Evolutionary conservation across 139 green algal species (phyloP).

Genomic region (Axilococcus clingmanii): DNA sequence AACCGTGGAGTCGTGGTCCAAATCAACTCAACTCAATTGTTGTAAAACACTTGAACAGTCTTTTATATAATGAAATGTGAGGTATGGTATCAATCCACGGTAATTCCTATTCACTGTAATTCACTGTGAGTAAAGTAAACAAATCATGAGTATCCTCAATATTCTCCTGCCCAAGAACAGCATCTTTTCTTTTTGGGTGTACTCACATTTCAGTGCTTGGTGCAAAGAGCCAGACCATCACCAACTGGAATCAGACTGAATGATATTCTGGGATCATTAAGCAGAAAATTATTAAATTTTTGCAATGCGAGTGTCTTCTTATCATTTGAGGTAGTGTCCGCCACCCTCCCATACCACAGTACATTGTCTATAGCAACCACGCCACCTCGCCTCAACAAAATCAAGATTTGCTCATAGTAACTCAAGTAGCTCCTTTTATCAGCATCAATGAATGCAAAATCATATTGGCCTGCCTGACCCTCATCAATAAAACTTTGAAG

Average conservation of each 20-base stretch:
- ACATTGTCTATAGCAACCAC: constrained; percentile 91
- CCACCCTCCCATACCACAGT: constrained; percentile 66
- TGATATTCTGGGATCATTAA: constrained; percentile 54
- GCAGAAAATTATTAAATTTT: constrained; percentile 64
- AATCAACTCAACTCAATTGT: no score
- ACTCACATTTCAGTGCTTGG: no score
- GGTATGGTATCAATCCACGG: no score
- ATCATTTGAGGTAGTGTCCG: constrained; percentile 28
- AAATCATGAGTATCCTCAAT: no score
- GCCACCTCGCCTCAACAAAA: constrained; percentile 71
- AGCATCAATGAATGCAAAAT: constrained; percentile 89
- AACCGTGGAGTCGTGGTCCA: no score
- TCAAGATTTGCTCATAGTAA: constrained; percentile 80
- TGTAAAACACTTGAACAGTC: no score
- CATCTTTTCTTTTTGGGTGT: no score
- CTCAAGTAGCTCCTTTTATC: constrained; percentile 75
- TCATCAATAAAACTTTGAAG: constrained; percentile 20
- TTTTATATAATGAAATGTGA: no score
- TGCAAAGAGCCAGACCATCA: constrained; percentile 78
- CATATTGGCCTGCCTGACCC: constrained; percentile 34
- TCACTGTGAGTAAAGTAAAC: no score
- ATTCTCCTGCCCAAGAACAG: no score
- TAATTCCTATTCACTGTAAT: no score
- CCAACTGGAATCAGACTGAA: constrained; percentile 70
- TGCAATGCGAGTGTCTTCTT: constrained; percentile 53